Evolutionary conservation across 345 rosid genomes (phyloP).

Genomic region (Aegle marmelos): DNA sequence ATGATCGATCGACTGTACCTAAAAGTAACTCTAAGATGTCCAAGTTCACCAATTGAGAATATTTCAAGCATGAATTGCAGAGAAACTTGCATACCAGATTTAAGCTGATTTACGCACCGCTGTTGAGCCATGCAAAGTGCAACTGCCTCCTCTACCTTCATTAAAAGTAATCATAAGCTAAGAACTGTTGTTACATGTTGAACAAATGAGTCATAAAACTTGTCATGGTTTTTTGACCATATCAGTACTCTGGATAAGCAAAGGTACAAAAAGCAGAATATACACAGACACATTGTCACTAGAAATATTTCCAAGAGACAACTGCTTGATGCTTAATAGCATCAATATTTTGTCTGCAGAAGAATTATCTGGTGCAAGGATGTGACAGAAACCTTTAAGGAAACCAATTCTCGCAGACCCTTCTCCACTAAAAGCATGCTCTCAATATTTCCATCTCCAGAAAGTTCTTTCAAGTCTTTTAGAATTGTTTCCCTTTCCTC

Average conservation of each 20-base stretch:
- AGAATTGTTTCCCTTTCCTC: conserved; percentile 48
- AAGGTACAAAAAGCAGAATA: background rate
- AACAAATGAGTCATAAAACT: too few species aligned
- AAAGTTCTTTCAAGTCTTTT: conserved; percentile 35
- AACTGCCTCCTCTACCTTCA: conserved; percentile 71
- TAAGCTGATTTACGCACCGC: conserved; percentile 40
- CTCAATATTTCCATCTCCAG: conserved; percentile 68
- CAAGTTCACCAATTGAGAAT: background rate
- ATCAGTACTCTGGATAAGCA: background rate
- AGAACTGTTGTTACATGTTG: too few species aligned
- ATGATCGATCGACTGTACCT: background rate
- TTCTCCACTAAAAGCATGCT: conserved; percentile 83
- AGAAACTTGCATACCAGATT: conserved; percentile 34
- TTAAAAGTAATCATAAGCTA: background rate
- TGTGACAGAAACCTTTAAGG: conserved; percentile 57
- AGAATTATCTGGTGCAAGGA: conserved; percentile 11
- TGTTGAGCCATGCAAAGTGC: conserved; percentile 73
- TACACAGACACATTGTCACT: background rate
- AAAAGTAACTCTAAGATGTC: background rate
- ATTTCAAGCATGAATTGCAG: background rate
- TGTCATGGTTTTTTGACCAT: background rate
- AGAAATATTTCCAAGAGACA: background rate
- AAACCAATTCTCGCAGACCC: conserved; percentile 81
- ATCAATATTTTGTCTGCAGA: background rate
- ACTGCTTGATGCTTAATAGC: background rate